Percentiles rank a stretch among this genome's conserved stretches.
These are phyloP conservation scores for Penicillium flavigenum DNA, from an alignment of 495 filamentous ascomycete genomes.

Conservation along the genomic window DNA sequence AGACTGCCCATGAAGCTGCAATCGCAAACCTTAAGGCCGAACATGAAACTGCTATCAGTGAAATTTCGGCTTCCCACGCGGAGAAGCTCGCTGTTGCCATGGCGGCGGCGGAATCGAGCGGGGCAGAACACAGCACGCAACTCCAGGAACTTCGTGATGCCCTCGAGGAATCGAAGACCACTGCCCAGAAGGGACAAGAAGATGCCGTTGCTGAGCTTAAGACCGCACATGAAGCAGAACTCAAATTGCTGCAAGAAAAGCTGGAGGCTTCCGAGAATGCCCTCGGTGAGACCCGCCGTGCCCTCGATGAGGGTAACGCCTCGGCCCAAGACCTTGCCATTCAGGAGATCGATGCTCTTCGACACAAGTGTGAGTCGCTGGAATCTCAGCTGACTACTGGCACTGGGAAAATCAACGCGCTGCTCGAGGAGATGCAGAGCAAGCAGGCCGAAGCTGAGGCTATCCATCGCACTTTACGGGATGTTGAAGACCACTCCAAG, in stretches of 20 bases:
- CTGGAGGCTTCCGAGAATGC: conserved; percentile 37
- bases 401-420: conserved; percentile 41
- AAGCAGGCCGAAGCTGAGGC: conserved; percentile 41
- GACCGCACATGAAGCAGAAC: conserved; percentile 35
- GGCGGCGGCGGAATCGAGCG: conserved; percentile 35
- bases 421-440: conserved; percentile 41
- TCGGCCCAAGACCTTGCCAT: conserved; percentile 39
- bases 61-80: conserved; percentile 34
- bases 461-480: conserved; percentile 37
- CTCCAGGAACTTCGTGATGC: conserved; percentile 42
- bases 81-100: conserved; percentile 38
- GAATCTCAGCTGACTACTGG: conserved; percentile 40
- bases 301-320: conserved; percentile 38
- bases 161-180: conserved; percentile 38
- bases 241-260: conserved; percentile 36
- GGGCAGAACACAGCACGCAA: conserved; percentile 36
- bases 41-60: conserved; percentile 37
- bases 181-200: conserved; percentile 36
- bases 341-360: conserved; percentile 45
- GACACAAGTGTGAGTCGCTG: conserved; percentile 41
- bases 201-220: conserved; percentile 39
- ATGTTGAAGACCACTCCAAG: conserved; percentile 37
- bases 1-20: conserved; percentile 38
- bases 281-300: conserved; percentile 34
- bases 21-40: conserved; percentile 37